Percentiles rank a stretch among this genome's conserved stretches.
phyloP scores from a whole-genome alignment of 306 rosid species.

The Citrullus mucosospermus region DNA sequence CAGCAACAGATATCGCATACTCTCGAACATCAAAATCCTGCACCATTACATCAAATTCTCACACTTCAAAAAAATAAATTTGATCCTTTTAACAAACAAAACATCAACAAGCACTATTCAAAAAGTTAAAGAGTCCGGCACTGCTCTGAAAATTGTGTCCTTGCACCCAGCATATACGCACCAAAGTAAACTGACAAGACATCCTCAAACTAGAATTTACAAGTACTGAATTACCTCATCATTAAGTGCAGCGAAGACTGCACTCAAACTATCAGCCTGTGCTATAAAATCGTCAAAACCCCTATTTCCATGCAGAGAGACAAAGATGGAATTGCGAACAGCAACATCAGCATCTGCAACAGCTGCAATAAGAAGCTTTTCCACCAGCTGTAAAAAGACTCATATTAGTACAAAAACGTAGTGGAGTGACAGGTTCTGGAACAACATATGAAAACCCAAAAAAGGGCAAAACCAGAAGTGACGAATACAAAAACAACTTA shows the following conservation, averaged over 20 bases:
- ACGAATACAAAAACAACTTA: neutral
- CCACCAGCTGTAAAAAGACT: conserved; percentile 66
- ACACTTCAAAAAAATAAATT: neutral
- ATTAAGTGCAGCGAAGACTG: conserved; percentile 87
- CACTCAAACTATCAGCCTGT: conserved; percentile 85
- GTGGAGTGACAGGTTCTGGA: neutral
- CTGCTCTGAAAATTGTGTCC: neutral
- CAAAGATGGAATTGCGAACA: conserved; percentile 87
- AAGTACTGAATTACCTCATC: conserved; percentile 53
- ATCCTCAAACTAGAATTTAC: neutral
- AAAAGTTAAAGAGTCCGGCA: neutral
- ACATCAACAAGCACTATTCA: neutral
- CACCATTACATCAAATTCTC: conserved; percentile 9
- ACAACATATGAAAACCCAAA: neutral
- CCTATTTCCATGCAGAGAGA: conserved; percentile 73
- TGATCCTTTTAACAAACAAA: neutral
- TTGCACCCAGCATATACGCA: neutral
- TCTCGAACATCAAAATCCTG: conserved; percentile 97
- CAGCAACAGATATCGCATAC: conserved; percentile 86
- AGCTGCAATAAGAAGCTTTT: conserved; percentile 91
- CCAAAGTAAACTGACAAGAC: neutral
- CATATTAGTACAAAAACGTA: conserved; percentile 10
- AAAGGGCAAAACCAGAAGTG: neutral
- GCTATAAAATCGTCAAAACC: conserved; percentile 96
- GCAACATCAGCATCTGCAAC: conserved; percentile 96